These are phyloP conservation scores for Alternaria sp. DNA, from an alignment of 2,329 filamentous ascomycete genomes.

Conservation along the genomic window DNA sequence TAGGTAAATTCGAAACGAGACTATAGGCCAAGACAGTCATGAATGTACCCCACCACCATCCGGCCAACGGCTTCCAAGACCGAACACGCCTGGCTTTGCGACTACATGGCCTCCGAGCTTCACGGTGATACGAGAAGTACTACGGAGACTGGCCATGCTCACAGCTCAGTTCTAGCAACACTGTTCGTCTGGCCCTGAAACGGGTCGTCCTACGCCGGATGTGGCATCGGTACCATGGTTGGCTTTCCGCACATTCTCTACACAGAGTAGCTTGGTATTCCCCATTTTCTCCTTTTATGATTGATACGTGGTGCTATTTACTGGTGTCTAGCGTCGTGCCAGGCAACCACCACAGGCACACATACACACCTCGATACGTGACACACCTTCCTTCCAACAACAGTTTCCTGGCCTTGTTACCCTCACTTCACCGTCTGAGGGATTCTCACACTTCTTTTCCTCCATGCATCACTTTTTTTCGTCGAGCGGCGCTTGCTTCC, in stretches of 20 bases:
- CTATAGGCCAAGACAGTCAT: slow-evolving; percentile 28
- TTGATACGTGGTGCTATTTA: slow-evolving; percentile 35
- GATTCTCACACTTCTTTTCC: neutral
- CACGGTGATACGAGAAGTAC: slow-evolving; percentile 2
- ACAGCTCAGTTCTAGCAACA: slow-evolving; percentile 13
- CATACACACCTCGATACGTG: slow-evolving; percentile 1
- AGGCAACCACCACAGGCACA: slow-evolving; percentile 1
- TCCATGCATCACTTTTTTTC: neutral
- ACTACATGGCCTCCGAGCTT: slow-evolving; percentile 7
- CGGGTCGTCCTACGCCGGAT: slow-evolving; percentile 19
- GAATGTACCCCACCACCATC: slow-evolving; percentile 21
- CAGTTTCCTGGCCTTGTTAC: neutral
- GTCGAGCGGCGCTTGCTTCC: neutral
- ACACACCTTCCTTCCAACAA: neutral
- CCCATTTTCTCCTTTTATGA: slow-evolving; percentile 25
- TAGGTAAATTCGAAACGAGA: slow-evolving; percentile 35
- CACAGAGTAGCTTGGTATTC: slow-evolving; percentile 32
- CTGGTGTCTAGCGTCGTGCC: slow-evolving; percentile 26
- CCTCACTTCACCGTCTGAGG: neutral
- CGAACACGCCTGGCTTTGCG: slow-evolving; percentile 19
- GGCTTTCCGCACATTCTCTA: slow-evolving; percentile 21
- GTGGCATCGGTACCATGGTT: slow-evolving; percentile 28
- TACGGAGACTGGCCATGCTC: slow-evolving; percentile 8
- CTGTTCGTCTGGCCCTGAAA: slow-evolving; percentile 5
- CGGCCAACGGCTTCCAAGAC: slow-evolving; percentile 17